phyloP scores from a whole-genome alignment of 2,329 filamentous ascomycete genomes.

The Pyricularia grisea region DNA sequence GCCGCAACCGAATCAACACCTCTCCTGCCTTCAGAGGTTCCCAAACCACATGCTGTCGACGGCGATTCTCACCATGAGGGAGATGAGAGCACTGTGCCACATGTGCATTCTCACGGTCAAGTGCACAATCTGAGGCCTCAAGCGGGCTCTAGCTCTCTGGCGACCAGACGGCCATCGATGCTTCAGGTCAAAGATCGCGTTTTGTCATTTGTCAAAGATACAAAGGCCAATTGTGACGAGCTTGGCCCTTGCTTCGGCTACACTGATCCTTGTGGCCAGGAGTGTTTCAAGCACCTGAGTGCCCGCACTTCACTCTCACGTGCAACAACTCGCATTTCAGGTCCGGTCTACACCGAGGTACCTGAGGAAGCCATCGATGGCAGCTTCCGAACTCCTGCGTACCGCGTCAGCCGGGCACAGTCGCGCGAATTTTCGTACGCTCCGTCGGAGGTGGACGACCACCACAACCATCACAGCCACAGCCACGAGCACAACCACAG shows the following conservation, averaged over 20 bases:
- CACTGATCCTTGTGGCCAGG: conserved; percentile 55
- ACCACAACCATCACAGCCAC: conserved; percentile 9
- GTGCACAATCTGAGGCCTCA: neutral
- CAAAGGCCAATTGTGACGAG: conserved; percentile 53
- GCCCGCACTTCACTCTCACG: conserved; percentile 25
- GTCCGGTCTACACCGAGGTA: conserved; percentile 14
- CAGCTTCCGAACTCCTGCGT: conserved; percentile 20
- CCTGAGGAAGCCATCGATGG: conserved; percentile 18
- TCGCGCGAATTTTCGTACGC: conserved; percentile 17
- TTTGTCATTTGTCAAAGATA: conserved; percentile 57
- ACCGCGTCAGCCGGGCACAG: conserved; percentile 26
- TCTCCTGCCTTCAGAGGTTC: conserved; percentile 10
- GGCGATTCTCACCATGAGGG: neutral
- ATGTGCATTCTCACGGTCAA: conserved; percentile 12
- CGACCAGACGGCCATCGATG: conserved; percentile 40
- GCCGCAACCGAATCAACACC: conserved; percentile 5
- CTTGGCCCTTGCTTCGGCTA: conserved; percentile 54
- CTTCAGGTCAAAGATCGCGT: conserved; percentile 44
- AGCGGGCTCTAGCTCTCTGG: conserved; percentile 14
- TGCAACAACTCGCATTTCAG: conserved; percentile 25
- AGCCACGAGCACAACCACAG: conserved; percentile 8
- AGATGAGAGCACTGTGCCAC: conserved; percentile 9
- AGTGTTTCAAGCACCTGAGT: conserved; percentile 51
- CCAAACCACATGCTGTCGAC: neutral
- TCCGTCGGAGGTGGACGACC: conserved; percentile 7